Conservation (phyloP, 2,329 filamentous ascomycete genomes). For the Dendryphion nanum region DNA sequence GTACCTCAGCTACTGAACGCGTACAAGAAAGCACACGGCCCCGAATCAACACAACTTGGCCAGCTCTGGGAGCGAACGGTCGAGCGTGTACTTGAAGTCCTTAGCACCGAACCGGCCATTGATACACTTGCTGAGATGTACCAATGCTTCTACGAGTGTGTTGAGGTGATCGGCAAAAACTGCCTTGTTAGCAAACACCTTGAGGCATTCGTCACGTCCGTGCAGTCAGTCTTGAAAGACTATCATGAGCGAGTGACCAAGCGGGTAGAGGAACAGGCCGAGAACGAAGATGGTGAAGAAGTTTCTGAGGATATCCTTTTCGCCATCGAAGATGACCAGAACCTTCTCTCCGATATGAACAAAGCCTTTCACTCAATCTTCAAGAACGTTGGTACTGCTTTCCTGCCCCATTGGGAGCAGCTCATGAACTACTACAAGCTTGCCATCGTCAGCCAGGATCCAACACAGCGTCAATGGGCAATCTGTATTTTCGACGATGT, state of each 20-base stretch:
- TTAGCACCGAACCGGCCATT: constrained; percentile 90
- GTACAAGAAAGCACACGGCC: constrained; percentile 88
- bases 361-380: constrained; percentile 99
- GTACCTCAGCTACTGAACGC: constrained; percentile 91
- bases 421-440: constrained; percentile 81
- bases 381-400: constrained; percentile 85
- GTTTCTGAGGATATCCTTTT: constrained; percentile 82
- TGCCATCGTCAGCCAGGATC: constrained; percentile 77
- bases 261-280: constrained; percentile 79
- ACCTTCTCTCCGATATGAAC: constrained; percentile 97
- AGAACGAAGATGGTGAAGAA: constrained; percentile 86
- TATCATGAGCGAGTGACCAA: constrained; percentile 84
- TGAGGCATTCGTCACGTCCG: constrained; percentile 81
- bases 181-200: constrained; percentile 78
- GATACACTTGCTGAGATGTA: constrained; percentile 99
- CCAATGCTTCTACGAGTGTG: constrained; percentile 98
- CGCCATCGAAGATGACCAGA: constrained; percentile 96
- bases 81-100: constrained; percentile 87
- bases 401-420: constrained; percentile 84
- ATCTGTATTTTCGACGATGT: constrained; percentile 98
- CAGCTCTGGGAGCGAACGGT: constrained; percentile 82
- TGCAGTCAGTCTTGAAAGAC: constrained; percentile 82
- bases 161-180: constrained; percentile 87
- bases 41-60: constrained; percentile 74
- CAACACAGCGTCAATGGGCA: constrained; percentile 97